Conservation (phyloP, 768 basidiomycete genomes). For the Gloeostereum incarnatum region DNA sequence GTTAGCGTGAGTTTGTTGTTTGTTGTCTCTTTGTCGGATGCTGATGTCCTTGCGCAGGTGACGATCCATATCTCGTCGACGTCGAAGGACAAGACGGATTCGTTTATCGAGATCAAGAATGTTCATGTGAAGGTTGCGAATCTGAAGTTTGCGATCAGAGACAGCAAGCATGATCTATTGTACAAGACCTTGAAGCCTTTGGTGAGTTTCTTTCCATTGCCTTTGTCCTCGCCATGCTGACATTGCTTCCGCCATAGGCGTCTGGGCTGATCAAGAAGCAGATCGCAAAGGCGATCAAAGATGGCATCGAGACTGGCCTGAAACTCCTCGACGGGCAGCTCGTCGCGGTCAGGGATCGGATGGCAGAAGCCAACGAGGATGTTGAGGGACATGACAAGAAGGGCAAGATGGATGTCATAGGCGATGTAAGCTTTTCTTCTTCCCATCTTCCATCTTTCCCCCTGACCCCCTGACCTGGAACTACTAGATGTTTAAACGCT, state of each 20-base stretch:
- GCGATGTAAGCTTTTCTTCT: conserved; percentile 34
- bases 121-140: conserved; percentile 77
- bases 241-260: conserved; percentile 23
- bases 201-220: background rate
- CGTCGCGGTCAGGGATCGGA: conserved; percentile 73
- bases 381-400: background rate
- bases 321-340: conserved; percentile 89
- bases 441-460: background rate
- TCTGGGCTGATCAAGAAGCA: conserved; percentile 78
- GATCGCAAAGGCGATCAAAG: conserved; percentile 42
- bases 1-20: conserved; percentile 40
- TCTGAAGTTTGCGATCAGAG: conserved; percentile 85
- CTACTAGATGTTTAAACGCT: conserved; percentile 52
- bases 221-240: background rate
- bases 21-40: background rate
- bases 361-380: conserved; percentile 47
- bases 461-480: conserved; percentile 5
- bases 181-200: conserved; percentile 81
- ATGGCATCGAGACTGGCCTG: conserved; percentile 69
- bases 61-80: conserved; percentile 53
- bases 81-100: conserved; percentile 52
- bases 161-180: conserved; percentile 82
- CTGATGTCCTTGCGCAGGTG: conserved; percentile 19
- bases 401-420: conserved; percentile 35
- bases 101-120: conserved; percentile 64